Percentiles rank a stretch among this genome's conserved stretches.
Evolutionary conservation across 495 filamentous ascomycete species (phyloP).

Genomic region (Achaetomiella virescens): DNA sequence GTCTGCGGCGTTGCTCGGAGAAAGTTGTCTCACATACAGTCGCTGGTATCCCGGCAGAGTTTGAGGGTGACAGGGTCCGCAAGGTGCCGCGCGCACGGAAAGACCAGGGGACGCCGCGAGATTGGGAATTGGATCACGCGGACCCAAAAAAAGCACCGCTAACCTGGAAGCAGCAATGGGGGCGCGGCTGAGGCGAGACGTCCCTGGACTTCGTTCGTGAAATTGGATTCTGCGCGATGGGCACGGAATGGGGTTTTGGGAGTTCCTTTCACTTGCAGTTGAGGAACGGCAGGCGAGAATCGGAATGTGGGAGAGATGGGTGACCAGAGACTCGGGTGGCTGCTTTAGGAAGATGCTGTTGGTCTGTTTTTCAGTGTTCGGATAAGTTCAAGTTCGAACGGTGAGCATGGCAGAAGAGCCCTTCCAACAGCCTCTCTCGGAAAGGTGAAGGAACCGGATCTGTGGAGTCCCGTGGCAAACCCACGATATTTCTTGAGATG

Average conservation of each 20-base stretch:
- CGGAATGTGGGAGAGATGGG: neutral
- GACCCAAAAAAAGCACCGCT: conserved; percentile 18
- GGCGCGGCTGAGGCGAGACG: conserved; percentile 6
- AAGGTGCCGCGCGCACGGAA: conserved; percentile 7
- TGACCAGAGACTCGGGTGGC: neutral
- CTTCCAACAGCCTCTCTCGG: neutral
- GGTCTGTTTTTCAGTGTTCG: neutral
- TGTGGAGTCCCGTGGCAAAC: conserved; percentile 7
- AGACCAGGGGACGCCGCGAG: conserved; percentile 9
- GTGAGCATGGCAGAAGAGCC: neutral
- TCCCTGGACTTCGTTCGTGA: neutral
- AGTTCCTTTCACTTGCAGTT: too few relatives aligned
- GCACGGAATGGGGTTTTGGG: too few relatives aligned
- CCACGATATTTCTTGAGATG: neutral
- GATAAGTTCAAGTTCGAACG: neutral
- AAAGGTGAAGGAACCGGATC: neutral
- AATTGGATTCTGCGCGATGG: too few relatives aligned
- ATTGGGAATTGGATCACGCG: conserved; percentile 20
- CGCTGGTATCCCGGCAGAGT: conserved; percentile 3
- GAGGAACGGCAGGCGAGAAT: too few relatives aligned
- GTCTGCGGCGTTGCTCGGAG: conserved; percentile 7
- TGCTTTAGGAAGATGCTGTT: neutral
- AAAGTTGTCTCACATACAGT: conserved; percentile 8
- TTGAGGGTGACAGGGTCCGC: conserved; percentile 10
- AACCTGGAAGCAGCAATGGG: conserved; percentile 13